Conservation (phyloP, 2,329 filamentous ascomycete species). For the Pleoardoris graminearum region DNA sequence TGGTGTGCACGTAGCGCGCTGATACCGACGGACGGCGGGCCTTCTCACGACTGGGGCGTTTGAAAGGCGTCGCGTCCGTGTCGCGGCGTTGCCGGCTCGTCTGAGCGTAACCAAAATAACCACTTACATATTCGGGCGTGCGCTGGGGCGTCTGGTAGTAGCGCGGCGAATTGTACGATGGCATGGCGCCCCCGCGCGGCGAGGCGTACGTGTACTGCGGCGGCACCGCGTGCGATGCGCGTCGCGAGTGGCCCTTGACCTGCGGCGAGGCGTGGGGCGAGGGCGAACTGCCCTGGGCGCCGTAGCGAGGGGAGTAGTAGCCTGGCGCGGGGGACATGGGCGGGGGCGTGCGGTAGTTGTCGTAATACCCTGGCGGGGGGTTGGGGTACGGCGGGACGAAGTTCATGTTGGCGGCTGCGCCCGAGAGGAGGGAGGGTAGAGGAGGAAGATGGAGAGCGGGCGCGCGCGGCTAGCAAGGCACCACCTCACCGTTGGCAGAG, state of each 20-base stretch:
- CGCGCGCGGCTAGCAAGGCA: conserved; percentile 31
- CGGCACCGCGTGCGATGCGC: conserved; percentile 57
- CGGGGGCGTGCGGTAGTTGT: conserved; percentile 40
- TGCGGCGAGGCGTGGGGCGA: conserved; percentile 52
- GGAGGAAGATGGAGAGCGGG: conserved; percentile 9
- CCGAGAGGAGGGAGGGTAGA: conserved; percentile 6
- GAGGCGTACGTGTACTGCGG: conserved; percentile 49
- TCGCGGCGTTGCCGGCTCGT: conserved; percentile 46
- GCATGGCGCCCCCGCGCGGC: conserved; percentile 42
- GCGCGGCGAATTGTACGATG: conserved; percentile 47
- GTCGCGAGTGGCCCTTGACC: conserved; percentile 55
- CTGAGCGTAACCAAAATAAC: conserved; percentile 53
- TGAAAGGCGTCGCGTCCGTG: conserved; percentile 45
- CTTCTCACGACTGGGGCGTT: conserved; percentile 48
- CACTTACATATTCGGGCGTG: conserved; percentile 68
- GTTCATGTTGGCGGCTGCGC: conserved; percentile 31
- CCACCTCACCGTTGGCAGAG: conserved; percentile 40
- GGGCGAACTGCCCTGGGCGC: conserved; percentile 53
- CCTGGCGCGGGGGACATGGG: conserved; percentile 53
- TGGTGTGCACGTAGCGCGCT: conserved; percentile 59
- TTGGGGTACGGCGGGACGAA: conserved; percentile 40
- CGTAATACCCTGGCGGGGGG: conserved; percentile 43
- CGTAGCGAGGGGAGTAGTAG: conserved; percentile 60
- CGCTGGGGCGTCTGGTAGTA: conserved; percentile 56
- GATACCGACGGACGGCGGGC: conserved; percentile 56